These are phyloP conservation scores for Scalesia atractyloides DNA, from an alignment of 129 eudicot genomes.

Conservation along the genomic window DNA sequence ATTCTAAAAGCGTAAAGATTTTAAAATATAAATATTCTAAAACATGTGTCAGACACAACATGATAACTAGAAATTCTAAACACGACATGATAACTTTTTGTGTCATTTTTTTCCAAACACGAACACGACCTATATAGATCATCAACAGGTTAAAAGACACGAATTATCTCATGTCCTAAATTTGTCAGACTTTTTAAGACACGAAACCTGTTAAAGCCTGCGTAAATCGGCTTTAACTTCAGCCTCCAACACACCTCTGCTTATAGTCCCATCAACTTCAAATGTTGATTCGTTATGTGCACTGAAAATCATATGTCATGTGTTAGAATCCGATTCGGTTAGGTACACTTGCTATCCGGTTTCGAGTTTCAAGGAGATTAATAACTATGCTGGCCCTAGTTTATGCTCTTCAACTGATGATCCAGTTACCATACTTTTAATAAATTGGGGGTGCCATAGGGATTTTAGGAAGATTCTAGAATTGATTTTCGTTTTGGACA, in stretches of 20 bases:
- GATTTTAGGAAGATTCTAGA: constrained; percentile 64
- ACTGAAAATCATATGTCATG: constrained; percentile 67
- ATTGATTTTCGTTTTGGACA: constrained; percentile 74
- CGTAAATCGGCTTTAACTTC: constrained; percentile 56
- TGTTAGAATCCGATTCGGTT: constrained; percentile 90
- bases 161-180: too few relatives aligned
- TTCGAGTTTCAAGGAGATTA: constrained; percentile 80
- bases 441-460: constrained; percentile 97
- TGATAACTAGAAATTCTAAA: too few relatives aligned
- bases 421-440: constrained; percentile 65
- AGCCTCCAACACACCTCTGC: constrained; percentile 48
- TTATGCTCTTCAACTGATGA: constrained; percentile 44
- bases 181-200: too few relatives aligned
- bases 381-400: constrained; percentile 63
- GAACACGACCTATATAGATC: too few relatives aligned
- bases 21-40: too few relatives aligned
- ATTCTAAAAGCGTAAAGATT: too few relatives aligned
- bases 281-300: constrained; percentile 94
- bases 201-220: too few relatives aligned
- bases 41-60: too few relatives aligned
- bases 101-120: too few relatives aligned
- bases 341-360: constrained; percentile 88
- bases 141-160: too few relatives aligned
- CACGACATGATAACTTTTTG: too few relatives aligned
- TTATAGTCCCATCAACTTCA: constrained; percentile 85